Conservation (phyloP, 2,329 filamentous ascomycete genomes). For the Lasiodiplodia gonubiensis region DNA sequence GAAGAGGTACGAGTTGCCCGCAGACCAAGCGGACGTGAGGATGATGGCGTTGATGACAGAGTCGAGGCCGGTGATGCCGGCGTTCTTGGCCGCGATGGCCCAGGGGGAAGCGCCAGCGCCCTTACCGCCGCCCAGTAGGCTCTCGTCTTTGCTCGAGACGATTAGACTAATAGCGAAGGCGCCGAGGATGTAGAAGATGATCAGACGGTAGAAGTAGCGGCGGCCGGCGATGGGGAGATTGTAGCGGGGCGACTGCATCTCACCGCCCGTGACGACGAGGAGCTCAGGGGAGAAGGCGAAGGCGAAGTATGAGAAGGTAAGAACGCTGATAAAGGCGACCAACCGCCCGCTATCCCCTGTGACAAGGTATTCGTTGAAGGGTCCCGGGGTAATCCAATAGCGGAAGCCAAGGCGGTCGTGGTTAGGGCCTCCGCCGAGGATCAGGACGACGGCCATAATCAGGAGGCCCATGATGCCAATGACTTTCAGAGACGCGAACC, state of each 20-base stretch:
- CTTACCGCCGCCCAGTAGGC: conserved; percentile 45
- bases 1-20: conserved; percentile 62
- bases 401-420: conserved; percentile 52
- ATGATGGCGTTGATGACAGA: conserved; percentile 64
- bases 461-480: conserved; percentile 54
- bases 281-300: conserved; percentile 49
- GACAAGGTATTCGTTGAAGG: conserved; percentile 39
- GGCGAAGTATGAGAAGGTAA: conserved; percentile 54
- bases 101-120: conserved; percentile 65
- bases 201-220: conserved; percentile 60
- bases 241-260: conserved; percentile 52
- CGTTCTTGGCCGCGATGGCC: conserved; percentile 66
- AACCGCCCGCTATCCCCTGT: conserved; percentile 38
- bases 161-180: conserved; percentile 64
- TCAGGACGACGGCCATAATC: conserved; percentile 55
- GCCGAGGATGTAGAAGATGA: conserved; percentile 57
- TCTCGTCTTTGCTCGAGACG: conserved; percentile 57
- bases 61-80: conserved; percentile 60
- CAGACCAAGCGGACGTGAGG: conserved; percentile 61
- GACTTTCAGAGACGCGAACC: conserved; percentile 54
- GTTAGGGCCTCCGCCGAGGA: conserved; percentile 52
- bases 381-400: conserved; percentile 46
- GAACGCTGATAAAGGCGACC: conserved; percentile 39
- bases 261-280: conserved; percentile 55
- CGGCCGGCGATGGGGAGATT: conserved; percentile 59